Evolutionary conservation across 192 early-diverging fungal genomes (phyloP).

Genomic region (Rhizophagus clarus): DNA sequence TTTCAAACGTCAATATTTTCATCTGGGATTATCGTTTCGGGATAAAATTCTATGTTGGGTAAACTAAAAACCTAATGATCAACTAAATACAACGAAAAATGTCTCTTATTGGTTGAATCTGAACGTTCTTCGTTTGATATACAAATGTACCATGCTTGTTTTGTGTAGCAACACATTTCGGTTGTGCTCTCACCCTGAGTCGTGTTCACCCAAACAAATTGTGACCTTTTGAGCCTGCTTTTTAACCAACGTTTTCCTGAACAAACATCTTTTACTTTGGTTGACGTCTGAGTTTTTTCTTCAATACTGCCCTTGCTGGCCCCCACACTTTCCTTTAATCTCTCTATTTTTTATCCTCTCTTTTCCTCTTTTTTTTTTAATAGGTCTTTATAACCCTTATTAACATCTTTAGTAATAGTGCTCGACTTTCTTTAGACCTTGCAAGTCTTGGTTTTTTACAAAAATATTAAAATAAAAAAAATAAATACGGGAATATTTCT

Average conservation of each 20-base stretch:
- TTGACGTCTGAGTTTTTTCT: conserved; percentile 17
- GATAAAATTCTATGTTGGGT: conserved; percentile 16
- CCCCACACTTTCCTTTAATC: conserved; percentile 15
- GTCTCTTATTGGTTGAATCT: neutral
- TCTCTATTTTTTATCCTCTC: neutral
- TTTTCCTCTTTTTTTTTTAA: conserved; percentile 21
- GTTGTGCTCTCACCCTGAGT: conserved; percentile 8
- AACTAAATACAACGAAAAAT: neutral
- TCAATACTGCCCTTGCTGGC: conserved; percentile 16
- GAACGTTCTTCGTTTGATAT: neutral
- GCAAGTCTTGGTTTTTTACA: neutral
- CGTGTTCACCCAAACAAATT: conserved; percentile 2
- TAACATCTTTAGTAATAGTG: neutral
- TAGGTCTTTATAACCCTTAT: neutral
- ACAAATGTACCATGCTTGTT: neutral
- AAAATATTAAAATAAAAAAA: neutral
- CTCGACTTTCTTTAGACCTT: neutral
- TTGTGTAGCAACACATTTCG: neutral
- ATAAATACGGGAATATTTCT: neutral
- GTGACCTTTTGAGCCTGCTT: neutral
- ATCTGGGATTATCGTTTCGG: neutral
- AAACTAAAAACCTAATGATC: conserved; percentile 6
- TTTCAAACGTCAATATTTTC: neutral
- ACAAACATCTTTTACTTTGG: neutral
- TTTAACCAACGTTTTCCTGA: neutral